A percentile compares a stretch with the other conserved stretches of the same genome.
Evolutionary conservation across 495 filamentous ascomycete genomes (phyloP).

Genomic region (Letharia columbiana): DNA sequence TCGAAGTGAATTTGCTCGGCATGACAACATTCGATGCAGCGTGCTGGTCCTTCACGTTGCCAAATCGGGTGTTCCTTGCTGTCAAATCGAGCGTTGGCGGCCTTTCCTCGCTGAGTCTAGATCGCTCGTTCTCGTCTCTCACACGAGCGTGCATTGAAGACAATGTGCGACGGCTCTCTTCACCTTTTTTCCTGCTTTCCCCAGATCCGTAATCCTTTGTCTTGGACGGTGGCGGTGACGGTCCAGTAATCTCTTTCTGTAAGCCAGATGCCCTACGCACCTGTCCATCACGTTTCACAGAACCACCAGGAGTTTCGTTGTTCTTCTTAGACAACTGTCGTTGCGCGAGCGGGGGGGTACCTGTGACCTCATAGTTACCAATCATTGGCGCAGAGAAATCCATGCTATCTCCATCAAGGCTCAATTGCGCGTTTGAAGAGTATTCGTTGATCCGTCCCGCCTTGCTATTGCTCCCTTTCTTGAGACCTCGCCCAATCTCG

Average conservation of each 20-base stretch:
- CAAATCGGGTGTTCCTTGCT: conserved; percentile 49
- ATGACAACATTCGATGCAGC: conserved; percentile 12
- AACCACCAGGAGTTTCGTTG: conserved; percentile 32
- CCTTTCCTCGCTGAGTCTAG: conserved; percentile 42
- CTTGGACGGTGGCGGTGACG: conserved; percentile 29
- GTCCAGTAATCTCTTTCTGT: conserved; percentile 40
- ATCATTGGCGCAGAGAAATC: conserved; percentile 41
- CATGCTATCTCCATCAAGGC: conserved; percentile 32
- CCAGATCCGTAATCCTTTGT: conserved; percentile 27
- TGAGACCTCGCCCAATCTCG: conserved; percentile 38
- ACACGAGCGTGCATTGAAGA: conserved; percentile 44
- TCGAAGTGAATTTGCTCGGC: conserved; percentile 22
- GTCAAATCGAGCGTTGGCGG: conserved; percentile 42
- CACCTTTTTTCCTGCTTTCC: conserved; percentile 22
- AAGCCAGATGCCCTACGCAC: conserved; percentile 28
- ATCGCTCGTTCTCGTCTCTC: conserved; percentile 47
- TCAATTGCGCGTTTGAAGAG: conserved; percentile 16
- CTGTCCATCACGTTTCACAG: conserved; percentile 24
- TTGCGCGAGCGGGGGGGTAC: conserved; percentile 33
- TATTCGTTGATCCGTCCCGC: conserved; percentile 23
- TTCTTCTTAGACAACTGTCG: conserved; percentile 11
- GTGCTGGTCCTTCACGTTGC: conserved; percentile 24
- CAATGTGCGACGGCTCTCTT: conserved; percentile 19
- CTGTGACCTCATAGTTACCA: conserved; percentile 36
- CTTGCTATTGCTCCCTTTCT: conserved; percentile 35